Percentiles rank a stretch among this genome's conserved stretches.
phyloP scores from a whole-genome alignment of 345 rosid genomes.

The Citrus maxima region DNA sequence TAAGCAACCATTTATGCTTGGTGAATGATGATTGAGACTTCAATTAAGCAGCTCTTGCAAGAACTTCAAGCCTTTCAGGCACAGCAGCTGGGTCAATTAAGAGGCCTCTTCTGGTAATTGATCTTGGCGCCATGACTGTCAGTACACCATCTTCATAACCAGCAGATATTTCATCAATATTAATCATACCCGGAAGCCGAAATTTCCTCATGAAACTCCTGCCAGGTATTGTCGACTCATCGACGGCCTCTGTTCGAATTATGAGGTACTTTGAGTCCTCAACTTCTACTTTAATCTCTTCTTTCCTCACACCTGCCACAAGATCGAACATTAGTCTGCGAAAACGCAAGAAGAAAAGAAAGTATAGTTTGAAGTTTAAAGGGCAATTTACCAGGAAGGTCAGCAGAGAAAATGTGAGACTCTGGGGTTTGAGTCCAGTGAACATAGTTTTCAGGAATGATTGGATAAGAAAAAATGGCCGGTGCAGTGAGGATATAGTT shows the following conservation, averaged over 20 bases:
- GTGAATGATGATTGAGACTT: neutral
- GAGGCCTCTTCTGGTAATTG: conserved; percentile 33
- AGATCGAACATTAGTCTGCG: neutral
- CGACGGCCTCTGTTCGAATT: conserved; percentile 53
- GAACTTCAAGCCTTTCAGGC: conserved; percentile 46
- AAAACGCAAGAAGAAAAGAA: too few species aligned
- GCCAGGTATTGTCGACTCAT: conserved; percentile 33
- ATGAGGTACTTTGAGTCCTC: conserved; percentile 66
- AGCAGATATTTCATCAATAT: conserved; percentile 58
- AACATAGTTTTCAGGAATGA: conserved; percentile 47
- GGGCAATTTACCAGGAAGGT: conserved; percentile 50
- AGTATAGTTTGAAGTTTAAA: neutral
- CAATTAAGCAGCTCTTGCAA: conserved; percentile 80
- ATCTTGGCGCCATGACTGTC: conserved; percentile 61
- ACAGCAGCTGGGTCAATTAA: conserved; percentile 50
- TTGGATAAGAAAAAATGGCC: conserved; percentile 23
- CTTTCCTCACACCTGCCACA: conserved; percentile 66
- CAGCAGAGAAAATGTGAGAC: conserved; percentile 66
- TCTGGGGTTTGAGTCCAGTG: conserved; percentile 69
- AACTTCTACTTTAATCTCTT: conserved; percentile 70
- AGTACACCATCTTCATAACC: conserved; percentile 65
- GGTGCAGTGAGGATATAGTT: conserved; percentile 32
- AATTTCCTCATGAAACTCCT: conserved; percentile 61
- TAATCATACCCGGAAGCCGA: conserved; percentile 55
- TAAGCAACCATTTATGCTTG: neutral